Conservation (phyloP, 192 early-diverging fungal species). For the Blastocladiella britannica region DNA sequence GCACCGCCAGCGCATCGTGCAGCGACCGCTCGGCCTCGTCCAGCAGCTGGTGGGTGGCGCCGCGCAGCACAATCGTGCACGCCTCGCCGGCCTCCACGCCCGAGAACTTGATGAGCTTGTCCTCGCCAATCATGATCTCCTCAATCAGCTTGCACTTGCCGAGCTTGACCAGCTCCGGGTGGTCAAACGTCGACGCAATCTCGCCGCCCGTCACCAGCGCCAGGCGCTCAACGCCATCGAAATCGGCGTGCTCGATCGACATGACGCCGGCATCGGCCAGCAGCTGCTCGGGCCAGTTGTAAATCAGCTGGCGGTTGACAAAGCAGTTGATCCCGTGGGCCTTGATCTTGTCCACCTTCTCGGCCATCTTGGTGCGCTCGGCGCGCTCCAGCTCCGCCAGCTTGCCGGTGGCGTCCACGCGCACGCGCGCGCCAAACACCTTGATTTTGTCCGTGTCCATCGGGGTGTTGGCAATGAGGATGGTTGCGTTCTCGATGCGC, state of each 20-base stretch:
- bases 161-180: slow-evolving; percentile 84
- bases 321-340: slow-evolving; percentile 96
- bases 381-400: slow-evolving; percentile 96
- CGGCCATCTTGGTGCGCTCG: slow-evolving; percentile 94
- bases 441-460: slow-evolving; percentile 99
- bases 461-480: slow-evolving; percentile 95
- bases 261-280: slow-evolving; percentile 93
- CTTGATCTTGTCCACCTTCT: slow-evolving; percentile 97
- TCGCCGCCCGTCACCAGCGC: slow-evolving; percentile 96
- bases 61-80: slow-evolving; percentile 92
- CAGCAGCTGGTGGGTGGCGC: slow-evolving; percentile 80
- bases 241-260: slow-evolving; percentile 97
- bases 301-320: slow-evolving; percentile 98
- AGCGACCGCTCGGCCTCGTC: slow-evolving; percentile 95
- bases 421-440: slow-evolving; percentile 92
- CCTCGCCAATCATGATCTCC: slow-evolving; percentile 97
- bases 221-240: slow-evolving; percentile 91
- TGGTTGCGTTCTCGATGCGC: slow-evolving; percentile 81
- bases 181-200: slow-evolving; percentile 95
- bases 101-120: slow-evolving; percentile 90
- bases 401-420: slow-evolving; percentile 89
- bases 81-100: slow-evolving; percentile 89
- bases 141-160: slow-evolving; percentile 93
- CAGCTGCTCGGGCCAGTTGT: slow-evolving; percentile 99
- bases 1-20: slow-evolving; percentile 88